Percentiles rank a stretch among this genome's conserved stretches.
Conservation (phyloP, 106 monocot species). For the Allium cepa region DNA sequence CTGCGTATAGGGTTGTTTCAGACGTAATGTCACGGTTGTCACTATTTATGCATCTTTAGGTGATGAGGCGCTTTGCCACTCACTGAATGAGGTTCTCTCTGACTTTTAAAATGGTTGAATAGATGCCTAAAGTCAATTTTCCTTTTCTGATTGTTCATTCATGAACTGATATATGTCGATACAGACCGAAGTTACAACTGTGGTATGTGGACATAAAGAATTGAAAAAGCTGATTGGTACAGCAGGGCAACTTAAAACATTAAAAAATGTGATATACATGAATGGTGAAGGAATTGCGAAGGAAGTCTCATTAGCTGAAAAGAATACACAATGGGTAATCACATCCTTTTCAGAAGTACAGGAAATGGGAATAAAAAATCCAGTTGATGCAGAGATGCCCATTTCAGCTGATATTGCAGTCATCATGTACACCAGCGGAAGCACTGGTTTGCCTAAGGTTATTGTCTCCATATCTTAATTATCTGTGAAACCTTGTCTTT, state of each 20-base stretch:
- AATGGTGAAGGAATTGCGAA: constrained; percentile 54
- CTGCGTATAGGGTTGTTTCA: constrained; percentile 73
- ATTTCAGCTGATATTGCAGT: constrained; percentile 79
- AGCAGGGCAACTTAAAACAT: constrained; percentile 72
- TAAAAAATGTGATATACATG: constrained; percentile 79
- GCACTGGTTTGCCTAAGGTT: constrained; percentile 99
- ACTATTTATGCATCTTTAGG: constrained; percentile 96
- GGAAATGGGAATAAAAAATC: constrained; percentile 61
- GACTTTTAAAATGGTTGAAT: background rate
- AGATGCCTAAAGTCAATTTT: background rate
- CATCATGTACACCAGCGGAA: constrained; percentile 99
- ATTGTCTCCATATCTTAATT: no score
- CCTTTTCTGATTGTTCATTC: background rate
- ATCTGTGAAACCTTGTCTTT: no score
- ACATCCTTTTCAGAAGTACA: constrained; percentile 66
- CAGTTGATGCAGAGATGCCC: constrained; percentile 61
- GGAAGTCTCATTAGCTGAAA: constrained; percentile 56
- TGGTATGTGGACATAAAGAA: constrained; percentile 86
- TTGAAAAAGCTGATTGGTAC: constrained; percentile 82
- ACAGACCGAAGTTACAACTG: constrained; percentile 94
- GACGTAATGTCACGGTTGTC: constrained; percentile 77
- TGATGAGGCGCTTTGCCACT: constrained; percentile 92
- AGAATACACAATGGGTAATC: constrained; percentile 46
- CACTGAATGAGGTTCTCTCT: constrained; percentile 78
- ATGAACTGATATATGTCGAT: constrained; percentile 1